Conservation (phyloP, 2,329 filamentous ascomycete genomes). For the Neurospora sp. region DNA sequence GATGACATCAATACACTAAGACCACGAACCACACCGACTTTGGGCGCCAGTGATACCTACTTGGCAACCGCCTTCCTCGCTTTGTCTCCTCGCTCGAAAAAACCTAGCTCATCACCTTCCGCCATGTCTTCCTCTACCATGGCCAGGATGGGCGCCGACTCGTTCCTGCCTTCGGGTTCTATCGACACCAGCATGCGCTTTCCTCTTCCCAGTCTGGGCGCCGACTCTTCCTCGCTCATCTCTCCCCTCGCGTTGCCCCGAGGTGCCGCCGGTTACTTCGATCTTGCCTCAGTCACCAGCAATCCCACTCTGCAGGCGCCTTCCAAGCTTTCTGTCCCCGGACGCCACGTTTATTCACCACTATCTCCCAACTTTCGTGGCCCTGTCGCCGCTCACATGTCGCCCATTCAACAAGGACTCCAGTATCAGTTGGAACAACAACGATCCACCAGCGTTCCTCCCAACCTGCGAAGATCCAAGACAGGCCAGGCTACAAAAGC, state of each 20-base stretch:
- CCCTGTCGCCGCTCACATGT: conserved; percentile 12
- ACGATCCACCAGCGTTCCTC: conserved; percentile 24
- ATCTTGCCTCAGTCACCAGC: conserved; percentile 17
- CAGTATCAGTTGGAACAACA: conserved; percentile 19
- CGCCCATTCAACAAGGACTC: conserved; percentile 15
- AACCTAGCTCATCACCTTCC: not conserved
- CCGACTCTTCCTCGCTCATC: conserved; percentile 26
- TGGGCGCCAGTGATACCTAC: not conserved
- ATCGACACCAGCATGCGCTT: conserved; percentile 24
- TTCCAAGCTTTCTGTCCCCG: conserved; percentile 7
- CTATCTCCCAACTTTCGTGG: conserved; percentile 17
- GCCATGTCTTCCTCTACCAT: conserved; percentile 19
- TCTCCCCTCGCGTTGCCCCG: conserved; percentile 31
- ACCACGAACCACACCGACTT: not conserved
- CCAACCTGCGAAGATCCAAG: conserved; percentile 12
- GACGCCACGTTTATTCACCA: conserved; percentile 14
- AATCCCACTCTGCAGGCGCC: conserved; percentile 8
- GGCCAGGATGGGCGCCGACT: conserved; percentile 32
- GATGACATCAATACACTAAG: conserved; percentile 9
- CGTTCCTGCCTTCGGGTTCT: conserved; percentile 32
- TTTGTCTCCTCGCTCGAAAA: not conserved
- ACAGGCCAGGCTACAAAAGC: not conserved
- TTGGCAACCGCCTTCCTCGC: not conserved
- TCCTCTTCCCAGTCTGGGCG: conserved; percentile 18
- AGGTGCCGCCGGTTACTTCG: conserved; percentile 29